Conservation (phyloP, 1,284 basidiomycete species). For the Chondrostereum purpureum region DNA sequence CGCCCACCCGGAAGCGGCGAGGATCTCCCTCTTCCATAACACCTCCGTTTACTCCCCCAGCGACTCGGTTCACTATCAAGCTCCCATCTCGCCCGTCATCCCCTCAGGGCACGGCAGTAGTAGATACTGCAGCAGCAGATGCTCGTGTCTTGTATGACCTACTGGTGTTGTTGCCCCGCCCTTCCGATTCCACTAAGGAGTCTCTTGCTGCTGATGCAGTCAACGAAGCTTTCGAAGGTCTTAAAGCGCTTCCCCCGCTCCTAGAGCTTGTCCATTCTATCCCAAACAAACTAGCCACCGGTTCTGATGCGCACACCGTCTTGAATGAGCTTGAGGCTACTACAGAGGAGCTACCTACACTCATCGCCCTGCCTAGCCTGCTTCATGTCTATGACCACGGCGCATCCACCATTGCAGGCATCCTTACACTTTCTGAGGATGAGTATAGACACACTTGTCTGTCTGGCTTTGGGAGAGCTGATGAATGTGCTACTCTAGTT, state of each 20-base stretch:
- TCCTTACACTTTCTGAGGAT: slow-evolving; percentile 52
- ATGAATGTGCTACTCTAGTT: slow-evolving; percentile 58
- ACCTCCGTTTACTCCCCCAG: slow-evolving; percentile 52
- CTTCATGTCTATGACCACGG: slow-evolving; percentile 35
- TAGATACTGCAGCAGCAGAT: slow-evolving; percentile 45
- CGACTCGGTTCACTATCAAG: slow-evolving; percentile 59
- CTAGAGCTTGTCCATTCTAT: slow-evolving; percentile 41
- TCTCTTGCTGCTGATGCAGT: slow-evolving; percentile 66
- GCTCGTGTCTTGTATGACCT: slow-evolving; percentile 54
- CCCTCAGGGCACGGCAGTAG: slow-evolving; percentile 32
- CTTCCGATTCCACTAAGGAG: slow-evolving; percentile 38
- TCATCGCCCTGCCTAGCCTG: slow-evolving; percentile 64
- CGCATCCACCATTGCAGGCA: slow-evolving; percentile 36
- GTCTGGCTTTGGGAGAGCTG: slow-evolving; percentile 67
- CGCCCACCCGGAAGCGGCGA: slow-evolving; percentile 35
- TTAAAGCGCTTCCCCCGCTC: slow-evolving; percentile 49
- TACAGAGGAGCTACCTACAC: slow-evolving; percentile 57
- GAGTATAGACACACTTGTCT: slow-evolving; percentile 64
- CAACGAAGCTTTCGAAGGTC: slow-evolving; percentile 63
- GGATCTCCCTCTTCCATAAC: slow-evolving; percentile 34
- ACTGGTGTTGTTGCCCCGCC: slow-evolving; percentile 54
- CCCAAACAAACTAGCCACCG: slow-evolving; percentile 17
- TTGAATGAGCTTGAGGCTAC: slow-evolving; percentile 41
- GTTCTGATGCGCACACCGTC: slow-evolving; percentile 20
- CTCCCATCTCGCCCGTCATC: slow-evolving; percentile 64